Conservation (phyloP, 805 yeast species). For the Spathaspora passalidarum region DNA sequence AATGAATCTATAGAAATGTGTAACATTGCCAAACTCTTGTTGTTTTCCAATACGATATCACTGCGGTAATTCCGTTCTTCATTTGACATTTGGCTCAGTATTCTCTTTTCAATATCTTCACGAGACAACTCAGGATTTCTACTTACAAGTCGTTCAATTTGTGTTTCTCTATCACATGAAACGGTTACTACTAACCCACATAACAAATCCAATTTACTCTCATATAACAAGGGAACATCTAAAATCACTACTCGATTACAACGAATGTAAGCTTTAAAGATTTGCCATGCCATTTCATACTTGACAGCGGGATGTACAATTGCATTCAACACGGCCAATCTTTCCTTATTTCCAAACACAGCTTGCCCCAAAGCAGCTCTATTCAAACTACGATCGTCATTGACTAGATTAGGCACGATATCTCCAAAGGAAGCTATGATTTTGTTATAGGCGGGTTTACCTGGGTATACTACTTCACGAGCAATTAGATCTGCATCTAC, state of each 20-base stretch:
- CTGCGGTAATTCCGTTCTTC: slow-evolving; percentile 55
- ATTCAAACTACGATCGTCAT: slow-evolving; percentile 49
- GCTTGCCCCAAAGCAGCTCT: slow-evolving; percentile 72
- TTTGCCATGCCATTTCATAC: slow-evolving; percentile 56
- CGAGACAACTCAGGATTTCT: slow-evolving; percentile 66
- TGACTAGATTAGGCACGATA: slow-evolving; percentile 49
- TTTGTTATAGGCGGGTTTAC: slow-evolving; percentile 61
- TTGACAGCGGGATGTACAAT: slow-evolving; percentile 89
- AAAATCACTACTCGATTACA: slow-evolving; percentile 63
- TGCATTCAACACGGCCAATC: slow-evolving; percentile 58
- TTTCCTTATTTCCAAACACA: slow-evolving; percentile 68
- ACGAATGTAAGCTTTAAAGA: slow-evolving; percentile 54
- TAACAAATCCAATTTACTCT: slow-evolving; percentile 62
- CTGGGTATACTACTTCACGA: slow-evolving; percentile 79
- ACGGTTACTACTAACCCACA: slow-evolving; percentile 77
- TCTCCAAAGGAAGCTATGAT: slow-evolving; percentile 60
- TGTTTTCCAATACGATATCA: slow-evolving; percentile 68
- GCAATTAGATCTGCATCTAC: slow-evolving; percentile 94
- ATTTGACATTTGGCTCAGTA: slow-evolving; percentile 71
- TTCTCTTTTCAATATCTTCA: slow-evolving; percentile 70
- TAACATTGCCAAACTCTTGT: slow-evolving; percentile 26
- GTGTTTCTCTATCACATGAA: slow-evolving; percentile 54
- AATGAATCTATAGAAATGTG: slow-evolving; percentile 17
- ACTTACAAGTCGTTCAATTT: slow-evolving; percentile 56
- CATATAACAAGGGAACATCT: slow-evolving; percentile 90